Conservation (phyloP, 371 early-diverging fungal genomes). For the Rhizomucor miehei region DNA sequence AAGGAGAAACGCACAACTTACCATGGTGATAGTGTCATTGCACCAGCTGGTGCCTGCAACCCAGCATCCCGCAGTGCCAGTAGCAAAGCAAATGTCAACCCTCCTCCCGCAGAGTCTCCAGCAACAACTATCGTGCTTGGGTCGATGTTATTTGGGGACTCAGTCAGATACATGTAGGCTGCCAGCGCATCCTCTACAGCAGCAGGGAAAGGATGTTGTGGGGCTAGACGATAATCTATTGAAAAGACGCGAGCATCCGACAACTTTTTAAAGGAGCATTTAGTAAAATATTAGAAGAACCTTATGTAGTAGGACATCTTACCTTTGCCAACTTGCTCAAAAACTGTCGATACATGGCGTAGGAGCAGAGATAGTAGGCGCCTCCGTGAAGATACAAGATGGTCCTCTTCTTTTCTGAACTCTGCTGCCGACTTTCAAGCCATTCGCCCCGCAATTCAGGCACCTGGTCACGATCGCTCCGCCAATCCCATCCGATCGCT, state of each 20-base stretch:
- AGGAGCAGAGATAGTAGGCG: conserved; percentile 56
- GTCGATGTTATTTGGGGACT: conserved; percentile 43
- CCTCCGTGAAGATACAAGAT: conserved; percentile 73
- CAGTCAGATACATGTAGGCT: conserved; percentile 68
- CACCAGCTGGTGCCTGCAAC: conserved; percentile 50
- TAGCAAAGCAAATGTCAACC: conserved; percentile 47
- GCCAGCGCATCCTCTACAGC: conserved; percentile 78
- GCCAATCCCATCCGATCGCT: conserved; percentile 43
- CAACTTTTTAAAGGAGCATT: conserved; percentile 1
- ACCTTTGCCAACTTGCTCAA: conserved; percentile 40
- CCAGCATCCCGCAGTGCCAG: conserved; percentile 51
- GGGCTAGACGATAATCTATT: conserved; percentile 79
- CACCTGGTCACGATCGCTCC: conserved; percentile 16
- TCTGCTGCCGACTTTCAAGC: conserved; percentile 12
- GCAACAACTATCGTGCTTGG: conserved; percentile 69
- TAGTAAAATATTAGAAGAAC: neutral
- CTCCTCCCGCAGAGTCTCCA: conserved; percentile 85
- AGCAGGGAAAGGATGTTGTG: conserved; percentile 80
- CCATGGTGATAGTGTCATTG: conserved; percentile 48
- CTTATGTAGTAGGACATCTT: neutral
- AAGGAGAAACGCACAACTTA: conserved; percentile 33
- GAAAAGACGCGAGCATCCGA: conserved; percentile 33
- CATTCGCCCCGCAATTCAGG: conserved; percentile 37
- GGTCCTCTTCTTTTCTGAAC: conserved; percentile 16
- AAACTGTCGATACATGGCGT: conserved; percentile 46